Evolutionary conservation across 2,329 filamentous ascomycete genomes (phyloP).

Genomic region (Scorias spongiosa): DNA sequence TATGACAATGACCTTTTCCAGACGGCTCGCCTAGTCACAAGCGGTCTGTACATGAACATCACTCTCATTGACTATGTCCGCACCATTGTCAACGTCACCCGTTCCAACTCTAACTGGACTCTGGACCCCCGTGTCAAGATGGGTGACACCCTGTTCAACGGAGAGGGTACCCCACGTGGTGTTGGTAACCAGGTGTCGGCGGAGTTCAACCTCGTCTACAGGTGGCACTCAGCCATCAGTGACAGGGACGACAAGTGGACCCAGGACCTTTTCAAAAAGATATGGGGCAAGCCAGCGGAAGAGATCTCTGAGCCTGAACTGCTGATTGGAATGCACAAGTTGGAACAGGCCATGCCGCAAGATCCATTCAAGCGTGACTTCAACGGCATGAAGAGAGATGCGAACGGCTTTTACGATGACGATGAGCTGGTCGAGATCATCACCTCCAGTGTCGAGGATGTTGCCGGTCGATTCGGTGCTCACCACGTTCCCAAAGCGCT

Average conservation of each 20-base stretch:
- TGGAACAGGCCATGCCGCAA: slow-evolving; percentile 14
- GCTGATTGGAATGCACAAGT: slow-evolving; percentile 14
- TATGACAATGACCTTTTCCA: slow-evolving; percentile 69
- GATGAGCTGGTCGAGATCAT: slow-evolving; percentile 42
- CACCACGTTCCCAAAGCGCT: slow-evolving; percentile 43
- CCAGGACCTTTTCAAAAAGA: slow-evolving; percentile 21
- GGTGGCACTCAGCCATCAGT: slow-evolving; percentile 34
- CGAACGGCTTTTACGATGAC: slow-evolving; percentile 40
- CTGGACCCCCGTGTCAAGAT: slow-evolving; percentile 28
- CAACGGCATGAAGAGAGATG: slow-evolving; percentile 18
- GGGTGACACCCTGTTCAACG: slow-evolving; percentile 44
- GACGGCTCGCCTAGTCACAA: slow-evolving; percentile 59
- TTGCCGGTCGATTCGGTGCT: slow-evolving; percentile 44
- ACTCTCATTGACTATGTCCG: slow-evolving; percentile 64
- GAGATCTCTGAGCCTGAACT: slow-evolving; percentile 13
- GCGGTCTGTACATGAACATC: slow-evolving; percentile 65
- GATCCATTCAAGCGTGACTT: slow-evolving; percentile 20
- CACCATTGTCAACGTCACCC: slow-evolving; percentile 59
- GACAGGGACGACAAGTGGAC: slow-evolving; percentile 32
- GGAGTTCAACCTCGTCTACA: slow-evolving; percentile 40
- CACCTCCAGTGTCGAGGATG: slow-evolving; percentile 43
- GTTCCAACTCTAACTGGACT: slow-evolving; percentile 49
- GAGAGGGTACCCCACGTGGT: slow-evolving; percentile 36
- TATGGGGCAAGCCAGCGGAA: slow-evolving; percentile 10
- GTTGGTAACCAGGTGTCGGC: slow-evolving; percentile 36